These are phyloP conservation scores for Tolypocladium tundrense DNA, from an alignment of 2,329 filamentous ascomycete species.

Conservation along the genomic window DNA sequence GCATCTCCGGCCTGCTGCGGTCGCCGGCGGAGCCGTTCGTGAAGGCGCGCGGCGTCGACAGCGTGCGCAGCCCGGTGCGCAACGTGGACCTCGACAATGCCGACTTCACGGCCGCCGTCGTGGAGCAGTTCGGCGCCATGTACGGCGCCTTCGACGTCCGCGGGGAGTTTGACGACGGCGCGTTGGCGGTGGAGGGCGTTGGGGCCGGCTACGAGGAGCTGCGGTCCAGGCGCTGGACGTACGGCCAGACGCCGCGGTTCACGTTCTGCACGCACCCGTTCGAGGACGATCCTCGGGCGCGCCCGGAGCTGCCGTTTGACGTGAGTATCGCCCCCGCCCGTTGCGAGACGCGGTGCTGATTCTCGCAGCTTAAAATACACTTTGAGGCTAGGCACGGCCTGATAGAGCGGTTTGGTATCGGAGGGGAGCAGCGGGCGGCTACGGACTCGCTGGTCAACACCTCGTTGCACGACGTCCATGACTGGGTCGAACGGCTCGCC, in stretches of 20 bases:
- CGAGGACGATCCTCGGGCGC: constrained; percentile 45
- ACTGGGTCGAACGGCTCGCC: constrained; percentile 15
- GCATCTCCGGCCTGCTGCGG: constrained; percentile 59
- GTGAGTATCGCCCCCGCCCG: constrained; percentile 19
- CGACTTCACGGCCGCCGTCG: constrained; percentile 44
- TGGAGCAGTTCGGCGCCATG: constrained; percentile 55
- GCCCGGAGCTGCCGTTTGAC: constrained; percentile 37
- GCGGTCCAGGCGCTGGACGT: constrained; percentile 64
- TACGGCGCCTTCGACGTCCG: constrained; percentile 40
- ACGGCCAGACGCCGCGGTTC: constrained; percentile 78
- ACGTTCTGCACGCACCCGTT: constrained; percentile 54
- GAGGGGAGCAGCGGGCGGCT: constrained; percentile 5
- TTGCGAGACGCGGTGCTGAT: not conserved
- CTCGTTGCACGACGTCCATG: constrained; percentile 10
- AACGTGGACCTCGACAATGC: constrained; percentile 55
- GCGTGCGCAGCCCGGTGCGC: constrained; percentile 72
- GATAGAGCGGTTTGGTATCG: constrained; percentile 21
- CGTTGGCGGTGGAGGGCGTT: constrained; percentile 39
- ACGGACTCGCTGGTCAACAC: not conserved
- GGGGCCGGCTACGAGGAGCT: constrained; percentile 19
- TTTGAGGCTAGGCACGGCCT: constrained; percentile 27
- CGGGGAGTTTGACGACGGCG: constrained; percentile 37
- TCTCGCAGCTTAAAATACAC: constrained; percentile 17
- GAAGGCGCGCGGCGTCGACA: constrained; percentile 77
- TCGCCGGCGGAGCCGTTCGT: constrained; percentile 73